Percentiles rank a stretch among this genome's conserved stretches.
phyloP scores from a whole-genome alignment of 2,329 filamentous ascomycete species.

The Aspergillus flavus region DNA sequence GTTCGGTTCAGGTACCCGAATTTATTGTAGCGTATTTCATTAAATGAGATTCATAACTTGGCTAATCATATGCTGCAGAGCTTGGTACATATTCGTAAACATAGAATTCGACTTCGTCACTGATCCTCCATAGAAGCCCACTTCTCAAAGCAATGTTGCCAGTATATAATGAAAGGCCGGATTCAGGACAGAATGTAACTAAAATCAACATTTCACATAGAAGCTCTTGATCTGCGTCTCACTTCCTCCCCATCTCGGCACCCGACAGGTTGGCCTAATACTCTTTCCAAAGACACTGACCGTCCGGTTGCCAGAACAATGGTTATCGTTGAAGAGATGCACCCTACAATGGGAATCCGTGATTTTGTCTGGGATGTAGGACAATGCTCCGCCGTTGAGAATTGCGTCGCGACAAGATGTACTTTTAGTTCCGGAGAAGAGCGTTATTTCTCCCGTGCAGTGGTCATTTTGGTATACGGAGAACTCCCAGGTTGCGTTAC shows the following conservation, averaged over 20 bases:
- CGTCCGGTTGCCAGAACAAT: slow-evolving; percentile 4
- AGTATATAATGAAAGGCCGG: background rate
- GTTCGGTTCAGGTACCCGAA: background rate
- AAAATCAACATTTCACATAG: slow-evolving; percentile 2
- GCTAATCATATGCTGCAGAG: background rate
- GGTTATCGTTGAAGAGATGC: slow-evolving; percentile 7
- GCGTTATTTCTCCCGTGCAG: slow-evolving; percentile 16
- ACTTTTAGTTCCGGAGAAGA: slow-evolving; percentile 13
- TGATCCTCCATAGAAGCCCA: background rate
- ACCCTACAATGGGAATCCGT: slow-evolving; percentile 5
- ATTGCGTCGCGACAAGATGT: slow-evolving; percentile 9
- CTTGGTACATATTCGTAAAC: background rate
- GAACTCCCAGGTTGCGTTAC: slow-evolving; percentile 13
- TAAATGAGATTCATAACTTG: no score
- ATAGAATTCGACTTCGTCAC: no score
- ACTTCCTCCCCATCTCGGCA: background rate
- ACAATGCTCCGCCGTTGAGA: slow-evolving; percentile 17
- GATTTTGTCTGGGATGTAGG: slow-evolving; percentile 10
- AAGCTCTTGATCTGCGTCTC: slow-evolving; percentile 4
- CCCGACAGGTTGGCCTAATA: background rate
- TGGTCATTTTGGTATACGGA: slow-evolving; percentile 16
- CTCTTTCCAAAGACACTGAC: background rate
- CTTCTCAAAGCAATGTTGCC: background rate
- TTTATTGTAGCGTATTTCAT: background rate
- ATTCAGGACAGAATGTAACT: background rate